These are phyloP conservation scores for Yamadazyma dushanensis DNA, from an alignment of 1,139 yeast genomes.

Conservation along the genomic window DNA sequence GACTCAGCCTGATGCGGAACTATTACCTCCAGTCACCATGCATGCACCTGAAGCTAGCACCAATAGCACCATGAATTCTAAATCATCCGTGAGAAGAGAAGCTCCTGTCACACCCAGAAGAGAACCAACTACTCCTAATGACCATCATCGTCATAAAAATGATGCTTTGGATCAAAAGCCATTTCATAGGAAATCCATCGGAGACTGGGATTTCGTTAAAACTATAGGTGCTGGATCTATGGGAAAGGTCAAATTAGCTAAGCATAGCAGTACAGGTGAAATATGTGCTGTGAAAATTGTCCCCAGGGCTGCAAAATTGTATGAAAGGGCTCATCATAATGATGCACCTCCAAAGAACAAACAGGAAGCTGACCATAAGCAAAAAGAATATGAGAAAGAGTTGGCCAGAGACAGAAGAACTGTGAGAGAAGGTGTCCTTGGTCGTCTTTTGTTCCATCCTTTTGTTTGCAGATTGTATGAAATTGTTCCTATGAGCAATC, in stretches of 20 bases:
- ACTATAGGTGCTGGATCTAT: slow-evolving; percentile 98
- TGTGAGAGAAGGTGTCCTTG: slow-evolving; percentile 91
- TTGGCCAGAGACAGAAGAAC: slow-evolving; percentile 90
- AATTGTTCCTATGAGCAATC: slow-evolving; percentile 95
- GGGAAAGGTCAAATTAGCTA: slow-evolving; percentile 97
- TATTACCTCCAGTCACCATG: slow-evolving; percentile 27
- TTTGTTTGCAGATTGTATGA: slow-evolving; percentile 90
- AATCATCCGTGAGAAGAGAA: slow-evolving; percentile 7
- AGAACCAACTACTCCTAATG: slow-evolving; percentile 4
- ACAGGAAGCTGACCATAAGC: slow-evolving; percentile 59
- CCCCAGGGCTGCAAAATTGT: slow-evolving; percentile 75
- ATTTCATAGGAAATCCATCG: slow-evolving; percentile 84
- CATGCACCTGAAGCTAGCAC: slow-evolving; percentile 15
- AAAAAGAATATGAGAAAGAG: slow-evolving; percentile 80
- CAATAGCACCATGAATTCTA: slow-evolving; percentile 13
- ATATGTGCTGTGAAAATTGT: slow-evolving; percentile 85
- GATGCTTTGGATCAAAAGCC: slow-evolving; percentile 35
- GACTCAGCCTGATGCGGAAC: no score
- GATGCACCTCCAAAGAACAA: slow-evolving; percentile 63
- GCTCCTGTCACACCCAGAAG: slow-evolving; percentile 1
- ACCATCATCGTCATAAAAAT: slow-evolving; percentile 7
- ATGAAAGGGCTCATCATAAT: slow-evolving; percentile 73
- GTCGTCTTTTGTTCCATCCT: slow-evolving; percentile 87
- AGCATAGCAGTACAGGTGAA: slow-evolving; percentile 77
- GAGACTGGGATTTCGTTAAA: slow-evolving; percentile 95